A percentile compares a stretch with the other conserved stretches of the same genome.
Conservation (phyloP, 441 rosid species). For the Flueggea neowawraea region DNA sequence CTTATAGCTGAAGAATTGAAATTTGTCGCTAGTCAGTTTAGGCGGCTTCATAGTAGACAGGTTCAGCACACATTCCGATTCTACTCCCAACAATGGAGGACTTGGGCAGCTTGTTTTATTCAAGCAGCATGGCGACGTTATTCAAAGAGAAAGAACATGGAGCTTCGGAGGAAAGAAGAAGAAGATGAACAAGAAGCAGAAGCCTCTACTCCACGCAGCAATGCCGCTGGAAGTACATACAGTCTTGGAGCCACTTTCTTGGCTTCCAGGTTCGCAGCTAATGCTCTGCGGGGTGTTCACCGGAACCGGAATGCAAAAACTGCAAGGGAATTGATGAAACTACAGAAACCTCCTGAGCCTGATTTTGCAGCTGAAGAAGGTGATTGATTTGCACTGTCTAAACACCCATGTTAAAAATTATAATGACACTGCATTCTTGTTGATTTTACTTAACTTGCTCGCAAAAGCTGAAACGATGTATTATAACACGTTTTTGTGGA, state of each 20-base stretch:
- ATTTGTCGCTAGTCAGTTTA: slow-evolving; percentile 92
- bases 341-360: slow-evolving; percentile 90
- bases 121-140: no score
- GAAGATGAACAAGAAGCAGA: slow-evolving; percentile 49
- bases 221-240: slow-evolving; percentile 40
- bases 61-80: slow-evolving; percentile 79
- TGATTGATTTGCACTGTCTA: slow-evolving; percentile 32
- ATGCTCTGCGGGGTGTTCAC: slow-evolving; percentile 26
- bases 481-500: no score
- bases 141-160: slow-evolving; percentile 25
- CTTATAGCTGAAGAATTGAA: slow-evolving; percentile 82
- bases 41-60: slow-evolving; percentile 93
- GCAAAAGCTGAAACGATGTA: no score
- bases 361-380: slow-evolving; percentile 81
- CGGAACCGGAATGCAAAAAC: slow-evolving; percentile 9
- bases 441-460: no score
- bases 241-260: slow-evolving; percentile 88
- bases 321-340: slow-evolving; percentile 71
- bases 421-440: no score
- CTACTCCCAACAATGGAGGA: no score
- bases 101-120: no score
- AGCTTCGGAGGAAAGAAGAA: slow-evolving; percentile 72
- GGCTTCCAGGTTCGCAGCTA: slow-evolving; percentile 92
- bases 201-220: slow-evolving; percentile 30
- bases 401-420: no score